These are phyloP conservation scores for Mortierella antarctica DNA, from an alignment of 192 early-diverging fungal genomes.

Conservation along the genomic window DNA sequence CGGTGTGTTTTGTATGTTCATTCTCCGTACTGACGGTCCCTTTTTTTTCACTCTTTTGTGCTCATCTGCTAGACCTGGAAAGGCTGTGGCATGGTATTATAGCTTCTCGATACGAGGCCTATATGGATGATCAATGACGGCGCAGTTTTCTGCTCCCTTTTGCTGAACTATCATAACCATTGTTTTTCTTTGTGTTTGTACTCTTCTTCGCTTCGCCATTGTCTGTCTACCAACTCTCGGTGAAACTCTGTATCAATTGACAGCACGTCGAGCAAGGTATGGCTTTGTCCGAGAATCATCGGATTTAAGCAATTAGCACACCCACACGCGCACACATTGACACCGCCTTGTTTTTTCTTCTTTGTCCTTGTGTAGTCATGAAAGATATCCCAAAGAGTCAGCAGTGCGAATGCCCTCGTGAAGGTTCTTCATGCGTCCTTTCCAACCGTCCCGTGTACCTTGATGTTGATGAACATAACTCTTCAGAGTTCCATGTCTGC, in stretches of 20 bases:
- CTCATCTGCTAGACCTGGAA: slow-evolving; percentile 32
- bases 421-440: slow-evolving; percentile 43
- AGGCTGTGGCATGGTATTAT: slow-evolving; percentile 40
- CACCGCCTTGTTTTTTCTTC: too few relatives aligned
- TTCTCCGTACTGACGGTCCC: neutral
- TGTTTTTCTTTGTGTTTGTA: neutral
- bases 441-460: slow-evolving; percentile 15
- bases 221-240: neutral
- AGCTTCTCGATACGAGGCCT: neutral
- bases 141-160: too few relatives aligned
- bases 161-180: neutral
- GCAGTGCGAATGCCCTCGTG: slow-evolving; percentile 45
- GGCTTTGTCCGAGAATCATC: too few relatives aligned
- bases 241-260: neutral
- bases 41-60: neutral
- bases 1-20: neutral
- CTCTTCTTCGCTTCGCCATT: neutral
- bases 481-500: slow-evolving; percentile 2
- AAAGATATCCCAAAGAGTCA: slow-evolving; percentile 43
- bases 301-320: too few relatives aligned
- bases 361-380: slow-evolving; percentile 16
- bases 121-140: neutral
- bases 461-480: neutral
- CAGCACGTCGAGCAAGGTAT: slow-evolving; percentile 45
- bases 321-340: too few relatives aligned